Conservation (phyloP, 2,329 filamentous ascomycete genomes). For the Rhinocladiella mackenziei region DNA sequence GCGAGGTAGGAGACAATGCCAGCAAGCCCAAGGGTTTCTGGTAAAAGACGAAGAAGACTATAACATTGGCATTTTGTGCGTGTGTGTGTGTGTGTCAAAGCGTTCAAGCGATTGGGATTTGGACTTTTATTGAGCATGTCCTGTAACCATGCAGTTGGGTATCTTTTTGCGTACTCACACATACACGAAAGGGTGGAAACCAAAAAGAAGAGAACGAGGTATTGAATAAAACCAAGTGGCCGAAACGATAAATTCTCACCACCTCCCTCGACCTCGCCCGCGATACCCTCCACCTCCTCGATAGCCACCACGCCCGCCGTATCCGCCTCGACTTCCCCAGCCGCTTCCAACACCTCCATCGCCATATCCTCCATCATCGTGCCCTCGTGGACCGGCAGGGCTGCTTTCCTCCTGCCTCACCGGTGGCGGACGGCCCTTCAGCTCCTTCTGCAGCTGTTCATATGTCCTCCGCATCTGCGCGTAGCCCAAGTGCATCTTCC, state of each 20-base stretch:
- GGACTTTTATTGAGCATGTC: background rate
- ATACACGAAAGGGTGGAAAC: background rate
- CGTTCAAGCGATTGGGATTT: slow-evolving; percentile 10
- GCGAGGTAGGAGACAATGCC: slow-evolving; percentile 14
- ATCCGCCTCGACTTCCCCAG: slow-evolving; percentile 48
- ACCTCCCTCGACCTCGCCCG: slow-evolving; percentile 26
- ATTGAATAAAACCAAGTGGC: background rate
- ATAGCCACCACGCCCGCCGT: slow-evolving; percentile 42
- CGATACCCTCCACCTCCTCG: slow-evolving; percentile 38
- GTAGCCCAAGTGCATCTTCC: slow-evolving; percentile 98
- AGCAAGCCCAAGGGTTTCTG: slow-evolving; percentile 2
- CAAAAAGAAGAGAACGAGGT: no score
- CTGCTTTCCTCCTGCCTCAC: slow-evolving; percentile 43
- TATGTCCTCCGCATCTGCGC: slow-evolving; percentile 96
- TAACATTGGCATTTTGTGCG: background rate
- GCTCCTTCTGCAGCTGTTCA: slow-evolving; percentile 79
- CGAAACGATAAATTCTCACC: slow-evolving; percentile 8
- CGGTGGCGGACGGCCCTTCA: slow-evolving; percentile 67
- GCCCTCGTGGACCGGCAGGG: slow-evolving; percentile 40
- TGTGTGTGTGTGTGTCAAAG: background rate
- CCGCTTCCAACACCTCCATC: slow-evolving; percentile 50
- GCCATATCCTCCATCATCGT: slow-evolving; percentile 50
- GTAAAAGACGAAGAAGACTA: background rate
- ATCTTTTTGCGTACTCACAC: slow-evolving; percentile 3
- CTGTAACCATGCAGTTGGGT: slow-evolving; percentile 5